These are phyloP conservation scores for Auriculariales sp. DNA, from an alignment of 768 basidiomycete species.

Conservation along the genomic window DNA sequence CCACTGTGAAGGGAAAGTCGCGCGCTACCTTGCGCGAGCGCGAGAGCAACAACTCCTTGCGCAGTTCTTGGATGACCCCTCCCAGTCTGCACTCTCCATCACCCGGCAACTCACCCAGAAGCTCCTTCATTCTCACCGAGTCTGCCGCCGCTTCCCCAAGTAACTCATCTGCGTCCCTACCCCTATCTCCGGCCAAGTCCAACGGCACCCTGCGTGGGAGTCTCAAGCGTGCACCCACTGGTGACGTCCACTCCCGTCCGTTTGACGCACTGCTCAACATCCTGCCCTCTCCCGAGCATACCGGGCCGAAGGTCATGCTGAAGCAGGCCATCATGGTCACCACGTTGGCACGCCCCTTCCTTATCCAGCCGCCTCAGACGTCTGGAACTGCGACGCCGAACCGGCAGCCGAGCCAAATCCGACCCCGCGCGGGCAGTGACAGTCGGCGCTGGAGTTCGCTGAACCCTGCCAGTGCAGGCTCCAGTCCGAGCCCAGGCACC, in stretches of 20 bases:
- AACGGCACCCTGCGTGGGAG: too few relatives aligned
- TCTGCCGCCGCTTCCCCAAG: too few relatives aligned
- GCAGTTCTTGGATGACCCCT: slow-evolving; percentile 14
- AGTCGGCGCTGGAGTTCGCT: too few relatives aligned
- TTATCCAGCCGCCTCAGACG: slow-evolving; percentile 6
- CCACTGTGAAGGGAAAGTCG: not conserved
- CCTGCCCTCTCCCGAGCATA: slow-evolving; percentile 13
- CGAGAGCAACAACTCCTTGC: slow-evolving; percentile 45
- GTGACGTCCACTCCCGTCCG: slow-evolving; percentile 19
- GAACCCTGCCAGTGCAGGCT: too few relatives aligned
- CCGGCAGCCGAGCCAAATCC: not conserved
- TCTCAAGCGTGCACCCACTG: not conserved
- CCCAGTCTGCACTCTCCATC: not conserved
- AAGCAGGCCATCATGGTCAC: slow-evolving; percentile 26
- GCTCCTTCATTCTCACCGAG: not conserved
- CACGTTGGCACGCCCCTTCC: slow-evolving; percentile 23
- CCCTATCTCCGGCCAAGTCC: not conserved
- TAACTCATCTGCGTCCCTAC: not conserved
- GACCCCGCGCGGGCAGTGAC: slow-evolving; percentile 4
- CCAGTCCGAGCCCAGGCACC: slow-evolving; percentile 3
- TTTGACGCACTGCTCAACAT: slow-evolving; percentile 26
- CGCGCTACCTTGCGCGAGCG: slow-evolving; percentile 17
- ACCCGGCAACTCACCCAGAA: not conserved
- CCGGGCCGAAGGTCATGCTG: slow-evolving; percentile 20
- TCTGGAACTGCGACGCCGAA: not conserved